Conservation (phyloP, 1,284 basidiomycete species). For the Austroboletus niveus region DNA sequence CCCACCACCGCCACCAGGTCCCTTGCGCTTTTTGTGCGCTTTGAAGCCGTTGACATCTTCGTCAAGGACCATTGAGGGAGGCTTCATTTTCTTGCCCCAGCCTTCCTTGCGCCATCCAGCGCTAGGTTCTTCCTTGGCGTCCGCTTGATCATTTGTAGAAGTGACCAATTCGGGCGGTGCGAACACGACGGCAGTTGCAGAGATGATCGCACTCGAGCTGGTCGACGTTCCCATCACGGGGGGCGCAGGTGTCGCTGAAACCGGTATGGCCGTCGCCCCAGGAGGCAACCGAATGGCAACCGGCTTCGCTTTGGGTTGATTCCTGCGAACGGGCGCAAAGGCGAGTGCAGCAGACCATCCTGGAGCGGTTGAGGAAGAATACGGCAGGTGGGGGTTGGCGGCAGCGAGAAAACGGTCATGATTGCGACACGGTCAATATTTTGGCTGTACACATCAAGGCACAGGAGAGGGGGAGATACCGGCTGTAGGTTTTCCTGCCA, state of each 20-base stretch:
- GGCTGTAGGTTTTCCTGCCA: constrained; percentile 69
- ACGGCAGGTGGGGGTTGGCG: background rate
- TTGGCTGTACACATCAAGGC: constrained; percentile 36
- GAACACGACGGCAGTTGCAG: constrained; percentile 69
- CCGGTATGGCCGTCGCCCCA: constrained; percentile 44
- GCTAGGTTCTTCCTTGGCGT: constrained; percentile 21
- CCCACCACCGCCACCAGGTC: constrained; percentile 40
- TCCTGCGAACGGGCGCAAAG: constrained; percentile 73
- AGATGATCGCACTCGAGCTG: constrained; percentile 38
- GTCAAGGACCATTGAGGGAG: constrained; percentile 84
- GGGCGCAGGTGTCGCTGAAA: constrained; percentile 21
- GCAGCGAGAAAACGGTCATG: constrained; percentile 28
- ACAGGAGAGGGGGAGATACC: constrained; percentile 61
- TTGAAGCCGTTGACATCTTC: constrained; percentile 86
- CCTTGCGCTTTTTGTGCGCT: constrained; percentile 46
- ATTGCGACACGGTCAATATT: constrained; percentile 38
- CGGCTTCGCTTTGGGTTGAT: constrained; percentile 53
- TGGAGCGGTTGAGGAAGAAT: constrained; percentile 29
- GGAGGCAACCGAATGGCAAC: constrained; percentile 54
- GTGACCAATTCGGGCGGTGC: constrained; percentile 62
- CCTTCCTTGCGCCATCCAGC: constrained; percentile 41
- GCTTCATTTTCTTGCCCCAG: constrained; percentile 85
- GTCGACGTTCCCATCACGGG: constrained; percentile 9
- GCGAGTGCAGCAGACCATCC: constrained; percentile 87
- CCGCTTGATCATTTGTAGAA: constrained; percentile 28